phyloP scores from a whole-genome alignment of 495 filamentous ascomycete species.

The Podospora pseudocomata region DNA sequence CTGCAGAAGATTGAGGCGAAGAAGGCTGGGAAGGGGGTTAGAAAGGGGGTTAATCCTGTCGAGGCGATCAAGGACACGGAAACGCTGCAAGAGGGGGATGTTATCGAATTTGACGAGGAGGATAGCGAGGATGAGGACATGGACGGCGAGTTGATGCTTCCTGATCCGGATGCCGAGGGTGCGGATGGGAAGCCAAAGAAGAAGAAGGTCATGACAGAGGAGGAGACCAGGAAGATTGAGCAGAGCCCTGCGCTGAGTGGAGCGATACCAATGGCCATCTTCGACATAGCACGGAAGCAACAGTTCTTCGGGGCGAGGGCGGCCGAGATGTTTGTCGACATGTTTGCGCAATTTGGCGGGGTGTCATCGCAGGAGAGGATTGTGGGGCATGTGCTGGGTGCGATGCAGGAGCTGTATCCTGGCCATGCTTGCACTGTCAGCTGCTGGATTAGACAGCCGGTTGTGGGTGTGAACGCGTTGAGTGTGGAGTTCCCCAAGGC shows the following conservation, averaged over 20 bases:
- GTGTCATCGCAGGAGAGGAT: constrained; percentile 64
- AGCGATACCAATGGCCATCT: constrained; percentile 88
- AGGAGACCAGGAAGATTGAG: constrained; percentile 56
- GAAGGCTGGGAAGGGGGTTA: constrained; percentile 60
- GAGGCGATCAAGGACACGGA: constrained; percentile 41
- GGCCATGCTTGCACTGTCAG: constrained; percentile 56
- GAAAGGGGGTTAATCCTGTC: constrained; percentile 34
- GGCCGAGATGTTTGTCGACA: constrained; percentile 72
- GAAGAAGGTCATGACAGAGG: constrained; percentile 53
- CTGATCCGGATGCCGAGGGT: constrained; percentile 35
- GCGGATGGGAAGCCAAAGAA: constrained; percentile 21
- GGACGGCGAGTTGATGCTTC: constrained; percentile 43
- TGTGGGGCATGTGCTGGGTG: constrained; percentile 69
- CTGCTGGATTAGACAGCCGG: constrained; percentile 67
- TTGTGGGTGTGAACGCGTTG: constrained; percentile 59
- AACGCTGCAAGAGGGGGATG: constrained; percentile 29
- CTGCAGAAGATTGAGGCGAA: constrained; percentile 71
- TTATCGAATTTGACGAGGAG: constrained; percentile 38
- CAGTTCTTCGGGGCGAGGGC: constrained; percentile 60
- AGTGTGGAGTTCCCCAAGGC: constrained; percentile 71
- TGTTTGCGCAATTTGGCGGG: constrained; percentile 64
- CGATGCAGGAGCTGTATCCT: constrained; percentile 57
- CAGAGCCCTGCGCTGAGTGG: constrained; percentile 80
- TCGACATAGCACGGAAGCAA: constrained; percentile 80
- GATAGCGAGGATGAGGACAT: constrained; percentile 40